Base-by-base conservation (phyloP, 164 flowering plant species). In the Vitis riparia region DNA sequence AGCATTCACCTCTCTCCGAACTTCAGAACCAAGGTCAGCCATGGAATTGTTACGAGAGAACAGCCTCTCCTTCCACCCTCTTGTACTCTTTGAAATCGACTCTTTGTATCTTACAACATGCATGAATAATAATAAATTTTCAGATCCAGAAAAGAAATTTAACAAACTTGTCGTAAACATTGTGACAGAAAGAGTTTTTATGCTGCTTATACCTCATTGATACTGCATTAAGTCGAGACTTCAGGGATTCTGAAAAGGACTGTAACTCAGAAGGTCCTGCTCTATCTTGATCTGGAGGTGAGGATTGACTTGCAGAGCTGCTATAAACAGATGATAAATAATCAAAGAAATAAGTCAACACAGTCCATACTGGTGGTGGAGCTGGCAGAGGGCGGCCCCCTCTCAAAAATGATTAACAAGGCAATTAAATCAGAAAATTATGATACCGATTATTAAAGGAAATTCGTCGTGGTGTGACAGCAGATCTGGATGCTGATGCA, bases 251-350 rank as follows among this genome's bases (percentile, higher is more conserved):
- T 13, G 98, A 88, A 58, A 91, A 79, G 9, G 97, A 83, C 57
- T 93, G 94, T 15, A 90, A 67, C 15, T 90, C 97, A 27, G 98
- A 93, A 19, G 97, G 97, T 52, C 97, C 98, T 49, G 94, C 89
- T 67, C 85, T 79, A 70, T 90, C 94, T 37, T 78, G 90, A 67
- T 68, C 78, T 32, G 72, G 68, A 11, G 83, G 80, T 53, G 88
- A 82, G 52, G 90, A 74, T 56, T 76, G 89, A 78, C 72, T 72
- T 51, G 82, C 63, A 74, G 84, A 66, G 52, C 70, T 85, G 55
- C 90, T 76, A 63, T 17, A 55, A 69, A 58, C 9, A 67, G 44
- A 62, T 8, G 32, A 68, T 11, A 49, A 59, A n/a, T 11, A 9
- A 73, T 27, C 15, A 49, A 59, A 59, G 17, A 32, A 37, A 55